Evolutionary conservation across 345 rosid species (phyloP), one percentile per base, ranked within the genome.

Genomic region (Cardiospermum halicacabum): DNA sequence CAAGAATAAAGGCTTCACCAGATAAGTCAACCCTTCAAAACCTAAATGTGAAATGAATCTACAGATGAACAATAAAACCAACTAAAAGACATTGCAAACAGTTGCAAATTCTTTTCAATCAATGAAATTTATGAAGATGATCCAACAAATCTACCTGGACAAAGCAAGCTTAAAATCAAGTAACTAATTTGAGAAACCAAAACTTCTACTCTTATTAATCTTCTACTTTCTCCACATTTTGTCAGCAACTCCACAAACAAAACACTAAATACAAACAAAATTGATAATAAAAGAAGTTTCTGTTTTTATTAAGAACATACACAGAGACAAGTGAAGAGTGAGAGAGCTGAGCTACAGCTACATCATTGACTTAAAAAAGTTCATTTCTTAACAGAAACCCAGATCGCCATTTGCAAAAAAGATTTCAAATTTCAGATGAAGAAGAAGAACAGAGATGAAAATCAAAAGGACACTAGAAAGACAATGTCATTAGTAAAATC

Each of bases 211-310:
- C 21, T 18, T 12, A 36, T 11, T 4, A 56, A 7, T 24, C 28
- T 42, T 42, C 19, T 34, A 34, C 61, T 5, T 16, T 30, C 6
- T 67, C 59, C 43, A 58, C 64, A 57, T 39, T 58, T 64, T 53
- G 53, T 21, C 54, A 49, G 11, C 53, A 65, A 28, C 18, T 62
- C 56, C 31, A 42, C 16, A 25, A 39, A 58, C 5, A n/a, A 56
- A 56, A 34, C 25, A 32, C 24, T 11, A 56, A 56, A 1, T 9
- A 18, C 24, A 4, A n/a, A 25, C n/a, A 25, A 51, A 24, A 49
- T 24, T 34, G 30, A 48, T 19, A 0, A 32, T 1, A 16, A 47
- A 47, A 47, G 19, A 47, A 47, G 51, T 47, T 47, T 47, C 22
- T 8, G 19, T 47, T 47, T 47, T 47, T 47, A 18, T 47, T 8